Base-by-base conservation (phyloP, 768 basidiomycete genomes). In the Ramaria rubella region DNA sequence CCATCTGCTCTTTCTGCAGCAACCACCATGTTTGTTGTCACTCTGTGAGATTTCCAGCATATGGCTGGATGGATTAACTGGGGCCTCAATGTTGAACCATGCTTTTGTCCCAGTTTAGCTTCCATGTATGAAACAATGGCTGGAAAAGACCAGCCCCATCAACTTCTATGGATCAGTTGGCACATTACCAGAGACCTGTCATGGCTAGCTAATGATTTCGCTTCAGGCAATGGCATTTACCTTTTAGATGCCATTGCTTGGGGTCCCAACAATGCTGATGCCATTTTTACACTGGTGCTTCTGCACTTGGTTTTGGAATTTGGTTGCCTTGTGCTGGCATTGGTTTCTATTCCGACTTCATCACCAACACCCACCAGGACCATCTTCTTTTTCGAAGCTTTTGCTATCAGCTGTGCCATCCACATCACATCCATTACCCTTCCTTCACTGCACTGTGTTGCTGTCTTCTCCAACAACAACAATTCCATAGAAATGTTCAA, bases 51-150 rank as follows among this genome's bases (percentile, higher is more conserved):
- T 7, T 75, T 62, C 48, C 71, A 72, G 49, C 36, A 33, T 0
- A 52, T 76, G 0, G 66, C 67, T 0, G 75, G 73, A 0, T 75
- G 68, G 69, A 17, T 67, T 12, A 76, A 76, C 46, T 77, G 74
- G 74, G 58, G 61, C 0, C 62, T 78, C 24, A 77, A 77, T 50
- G 70, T 70, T 2, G 73, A 64, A 43, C 75, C 75, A 0, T 56
- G 70, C 0, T 61, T 78, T 0, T 61, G 64, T 0, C 76, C 75
- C 0, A 64, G 60, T 0, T 61, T 79, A 0, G 69, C 56, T 12
- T 58, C 62, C 0, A 3, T 77, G 0, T 78, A 78, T 57, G 52
- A 58, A 0, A 76, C 76, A 52, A 72, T 70, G 0, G 24, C 57
- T 0, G 74, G 73, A 0, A 73, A 69, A 45, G 21, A 33, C 0